Conservation (phyloP, 257 asterid genomes). For the Nicotiana benthamiana region DNA sequence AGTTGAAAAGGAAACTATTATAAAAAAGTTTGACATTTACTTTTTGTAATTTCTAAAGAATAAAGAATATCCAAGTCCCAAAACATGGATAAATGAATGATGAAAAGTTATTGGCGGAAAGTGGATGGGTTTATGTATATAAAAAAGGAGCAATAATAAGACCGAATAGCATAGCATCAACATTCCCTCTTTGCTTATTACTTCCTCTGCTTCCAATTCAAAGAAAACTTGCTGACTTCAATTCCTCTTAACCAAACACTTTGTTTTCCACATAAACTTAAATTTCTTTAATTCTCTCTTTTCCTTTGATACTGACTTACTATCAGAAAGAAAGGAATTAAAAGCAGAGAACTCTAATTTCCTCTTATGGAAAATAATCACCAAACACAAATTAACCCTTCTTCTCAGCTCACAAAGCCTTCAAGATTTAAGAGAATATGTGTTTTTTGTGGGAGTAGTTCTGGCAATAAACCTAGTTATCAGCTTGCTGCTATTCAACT, state of each 20-base stretch:
- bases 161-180: conserved; percentile 6
- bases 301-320: background rate
- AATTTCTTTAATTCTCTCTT: background rate
- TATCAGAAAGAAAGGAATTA: background rate
- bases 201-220: background rate
- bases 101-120: background rate
- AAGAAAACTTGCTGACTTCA: conserved; percentile 19
- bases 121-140: conserved; percentile 32
- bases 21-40: rapidly evolving
- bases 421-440: conserved; percentile 78
- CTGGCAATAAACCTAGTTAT: conserved; percentile 69
- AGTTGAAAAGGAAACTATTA: no score
- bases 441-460: conserved; percentile 82
- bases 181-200: conserved; percentile 27
- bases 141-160: conserved; percentile 33
- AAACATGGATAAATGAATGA: background rate
- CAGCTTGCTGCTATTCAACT: conserved; percentile 74
- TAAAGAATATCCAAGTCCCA: background rate
- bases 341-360: background rate
- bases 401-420: conserved; percentile 20
- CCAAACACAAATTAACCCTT: conserved; percentile 6
- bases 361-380: conserved; percentile 41
- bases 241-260: no score
- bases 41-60: background rate
- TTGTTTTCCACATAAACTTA: background rate